Conservation (phyloP, 1,139 yeast species). For the Zygosaccharomyces pseudobailii region DNA sequence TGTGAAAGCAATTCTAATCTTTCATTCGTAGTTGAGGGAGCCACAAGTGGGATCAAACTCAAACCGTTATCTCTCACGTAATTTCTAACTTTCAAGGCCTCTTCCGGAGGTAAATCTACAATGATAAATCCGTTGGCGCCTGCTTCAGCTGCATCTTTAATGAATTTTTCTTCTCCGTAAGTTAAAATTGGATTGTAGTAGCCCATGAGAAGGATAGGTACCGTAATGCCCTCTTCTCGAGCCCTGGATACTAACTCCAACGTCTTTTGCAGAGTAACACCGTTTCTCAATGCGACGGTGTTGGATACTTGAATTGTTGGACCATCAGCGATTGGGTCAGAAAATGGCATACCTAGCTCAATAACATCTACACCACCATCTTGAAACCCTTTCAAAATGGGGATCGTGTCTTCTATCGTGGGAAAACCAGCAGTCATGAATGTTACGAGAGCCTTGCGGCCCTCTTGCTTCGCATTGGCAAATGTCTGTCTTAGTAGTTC, state of each 20-base stretch:
- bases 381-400: constrained; percentile 81
- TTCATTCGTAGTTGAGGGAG: constrained; percentile 92
- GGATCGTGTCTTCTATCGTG: constrained; percentile 77
- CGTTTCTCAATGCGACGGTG: constrained; percentile 71
- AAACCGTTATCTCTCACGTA: constrained; percentile 63
- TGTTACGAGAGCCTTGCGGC: constrained; percentile 84
- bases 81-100: constrained; percentile 81
- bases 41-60: constrained; percentile 87
- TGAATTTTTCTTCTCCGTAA: constrained; percentile 82
- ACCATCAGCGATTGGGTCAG: constrained; percentile 99
- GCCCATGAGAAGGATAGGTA: constrained; percentile 93
- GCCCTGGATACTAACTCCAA: constrained; percentile 71
- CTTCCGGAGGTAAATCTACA: constrained; percentile 97
- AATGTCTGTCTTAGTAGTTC: constrained; percentile 65
- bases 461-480: constrained; percentile 62
- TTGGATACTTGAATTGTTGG: constrained; percentile 92
- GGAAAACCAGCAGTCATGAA: constrained; percentile 96
- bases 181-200: constrained; percentile 90
- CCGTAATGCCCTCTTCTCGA: constrained; percentile 73
- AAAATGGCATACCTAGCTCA: constrained; percentile 92
- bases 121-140: constrained; percentile 95
- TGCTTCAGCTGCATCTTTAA: constrained; percentile 69
- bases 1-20: constrained; percentile 71
- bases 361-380: constrained; percentile 93
- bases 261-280: constrained; percentile 64